Base-by-base conservation (phyloP, 148 eudicot species). In the Silene conica region DNA sequence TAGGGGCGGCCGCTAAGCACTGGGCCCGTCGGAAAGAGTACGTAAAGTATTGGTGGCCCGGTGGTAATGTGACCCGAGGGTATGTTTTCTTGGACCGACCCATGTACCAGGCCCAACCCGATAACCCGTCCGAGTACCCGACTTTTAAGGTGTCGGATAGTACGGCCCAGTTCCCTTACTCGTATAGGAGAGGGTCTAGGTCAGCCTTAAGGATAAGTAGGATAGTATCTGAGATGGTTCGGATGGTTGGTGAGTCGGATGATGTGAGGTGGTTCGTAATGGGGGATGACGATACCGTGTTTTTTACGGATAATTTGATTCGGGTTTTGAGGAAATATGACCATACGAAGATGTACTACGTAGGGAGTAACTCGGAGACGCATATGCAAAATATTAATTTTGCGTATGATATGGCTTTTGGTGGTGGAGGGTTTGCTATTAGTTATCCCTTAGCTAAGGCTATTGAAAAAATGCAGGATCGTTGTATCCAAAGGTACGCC, bases 241-340 rank as follows among this genome's bases (percentile, higher is more conserved):
- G 89, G 73, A 13, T 86, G 64, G 16, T 38, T 38, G 5, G 12
- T 79, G 80, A 1, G 8, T 82, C 52, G 67, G 18, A 77, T 1
- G 76, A 79, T 8, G 85, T 83, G 22, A 67, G 89, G 76, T 89
- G 92, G 92, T 48, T 84, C 12, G 89, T 88, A 7, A 79, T 88
- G 87, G 91, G 87, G 1, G 95, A 90, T 34, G 95, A 90, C 8
- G 95, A 90, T 38, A 90, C 90, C 4, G 73, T 90, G 0, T 86
- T 89, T 60, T 77, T 84, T 5, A 71, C 82, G 2, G 87, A 87
- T 15, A 89, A 89, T 64, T 54, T 89, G 69, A 80, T 89, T 8
- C 60, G 88, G 77, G 89, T 89, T 48, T 48, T 89, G 45, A 66
- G 31, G 15, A 87, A 89, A 38, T 89, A 89, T 52, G 89, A 89